Evolutionary conservation across 345 rosid species (phyloP), one percentile per base, ranked within the genome.

Genomic region (Syzygium oleosum): DNA sequence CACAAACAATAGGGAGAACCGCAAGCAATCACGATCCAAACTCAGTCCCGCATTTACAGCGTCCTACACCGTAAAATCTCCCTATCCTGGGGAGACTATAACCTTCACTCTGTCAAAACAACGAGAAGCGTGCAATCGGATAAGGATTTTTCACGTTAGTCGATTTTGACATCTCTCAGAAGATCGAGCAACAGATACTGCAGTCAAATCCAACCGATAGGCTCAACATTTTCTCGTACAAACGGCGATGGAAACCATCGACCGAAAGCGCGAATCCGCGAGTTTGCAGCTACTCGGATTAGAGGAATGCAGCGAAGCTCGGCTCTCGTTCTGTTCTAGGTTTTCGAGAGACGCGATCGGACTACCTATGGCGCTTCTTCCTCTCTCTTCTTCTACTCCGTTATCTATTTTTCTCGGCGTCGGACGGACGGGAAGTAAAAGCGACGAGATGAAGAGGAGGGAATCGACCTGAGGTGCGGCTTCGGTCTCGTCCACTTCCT

Each of bases 401-500:
- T 17, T 38, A 19, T n/a, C 49, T 43, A 6, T 34, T 38, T 17
- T 34, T 8, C 9, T 2, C 27, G 25, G 49, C 14, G 80, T 5
- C 49, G 41, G 17, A 38, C 49, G 41, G 17, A 25, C 7, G 59
- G 21, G 2, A 52, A 88, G 46, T 16, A 43, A 34, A 23, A 86
- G 84, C 4, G 84, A 29, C 38, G 27, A 73, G 59, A 65, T 22
- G 11, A 41, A 21, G 3, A 73, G n/a, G 46, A 2, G 51, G 84
- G 85, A 88, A 79, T 21, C 29, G 54, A 95, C 98, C 98, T 97
- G 95, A 85, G 95, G 88, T 46, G 89, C 90, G 56, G 91, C 93
- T 80, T 94, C 98, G 4, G 94, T 88, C 90, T 95, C 97, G 92
- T 94, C 97, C 88, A 91, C 92, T 88, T 97, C 98, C 91, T 94